Conservation (phyloP, 352 stramenopile species). For the Pythium oligandrum region DNA sequence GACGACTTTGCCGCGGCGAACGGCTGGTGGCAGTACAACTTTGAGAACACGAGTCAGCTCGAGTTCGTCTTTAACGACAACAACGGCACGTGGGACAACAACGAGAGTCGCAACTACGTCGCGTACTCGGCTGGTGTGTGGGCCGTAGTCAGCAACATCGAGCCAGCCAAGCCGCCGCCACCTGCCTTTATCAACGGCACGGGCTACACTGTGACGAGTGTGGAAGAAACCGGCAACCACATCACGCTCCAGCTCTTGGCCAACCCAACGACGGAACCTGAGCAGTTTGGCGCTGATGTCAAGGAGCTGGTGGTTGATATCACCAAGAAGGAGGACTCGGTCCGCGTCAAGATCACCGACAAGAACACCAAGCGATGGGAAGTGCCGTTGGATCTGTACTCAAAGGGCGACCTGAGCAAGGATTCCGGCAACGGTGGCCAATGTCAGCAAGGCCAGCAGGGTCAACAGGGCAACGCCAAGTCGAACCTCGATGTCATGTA, state of each 20-base stretch:
- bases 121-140: constrained; percentile 28
- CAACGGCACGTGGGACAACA: constrained; percentile 42
- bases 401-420: constrained; percentile 22
- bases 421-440: background rate
- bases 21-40: constrained; percentile 33
- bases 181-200: constrained; percentile 26
- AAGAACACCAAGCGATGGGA: constrained; percentile 49
- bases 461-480: constrained; percentile 1
- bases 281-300: constrained; percentile 31
- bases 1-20: constrained; percentile 21
- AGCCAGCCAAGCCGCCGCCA: constrained; percentile 11
- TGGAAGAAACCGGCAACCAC: constrained; percentile 21
- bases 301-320: constrained; percentile 35
- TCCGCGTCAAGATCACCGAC: constrained; percentile 49
- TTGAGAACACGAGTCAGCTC: constrained; percentile 23
- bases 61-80: constrained; percentile 51
- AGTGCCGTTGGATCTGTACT: constrained; percentile 30
- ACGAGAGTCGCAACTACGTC: constrained; percentile 36
- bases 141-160: constrained; percentile 30
- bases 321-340: constrained; percentile 30
- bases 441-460: constrained; percentile 2
- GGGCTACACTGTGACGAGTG: constrained; percentile 32
- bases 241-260: constrained; percentile 28
- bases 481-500: constrained; percentile 22
- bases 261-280: constrained; percentile 16